Base-by-base conservation (phyloP, 1,284 basidiomycete species). In the Ustilago tritici region DNA sequence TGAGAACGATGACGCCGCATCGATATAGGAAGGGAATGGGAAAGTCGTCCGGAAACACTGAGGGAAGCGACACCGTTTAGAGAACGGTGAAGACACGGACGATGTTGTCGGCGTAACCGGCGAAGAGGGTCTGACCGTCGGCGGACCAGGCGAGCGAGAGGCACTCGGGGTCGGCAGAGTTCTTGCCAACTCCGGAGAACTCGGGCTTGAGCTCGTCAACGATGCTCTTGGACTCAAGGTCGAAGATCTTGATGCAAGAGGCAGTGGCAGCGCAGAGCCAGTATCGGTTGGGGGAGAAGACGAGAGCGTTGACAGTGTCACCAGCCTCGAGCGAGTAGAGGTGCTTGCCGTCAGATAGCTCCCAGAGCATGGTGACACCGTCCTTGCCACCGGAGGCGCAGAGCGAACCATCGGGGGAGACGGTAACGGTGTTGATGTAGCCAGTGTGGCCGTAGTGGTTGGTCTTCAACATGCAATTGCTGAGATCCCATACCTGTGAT, bases 381-480 rank as follows among this genome's bases (percentile, higher is more conserved):
- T 99, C 97, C 90, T 98, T 98, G 86, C 97, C 97, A 87, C 97
- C 97, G 56, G 97, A 99, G 62, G 97, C 97, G 86, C 96, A 96
- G 85, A 99, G 92, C 57, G 97, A 99, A 80, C 97, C 97, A 87
- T 99, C 97, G 76, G 97, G 97, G 52, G 97, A 99, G 79, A 99
- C 95, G 76, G 97, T 96, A 86, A 99, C 89, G 82, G 96, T 96
- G 91, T 97, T 98, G 89, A 99, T 95, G 91, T 98, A 99, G 82
- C 97, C 97, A 62, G 94, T 97, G 91, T 99, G 97, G 83, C 97
- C 97, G 88, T 93, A 95, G 91, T 99, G 97, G 92, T 98, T 98
- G 88, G 96, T 98, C 91, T 96, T 95, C 87, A 99, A 92, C 90
- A 98, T 98, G 93, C 97, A 99, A 89, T 98, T 98, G 88, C 93